phyloP scores from a whole-genome alignment of 2,329 filamentous ascomycete genomes.

The Trichoderma sp. region DNA sequence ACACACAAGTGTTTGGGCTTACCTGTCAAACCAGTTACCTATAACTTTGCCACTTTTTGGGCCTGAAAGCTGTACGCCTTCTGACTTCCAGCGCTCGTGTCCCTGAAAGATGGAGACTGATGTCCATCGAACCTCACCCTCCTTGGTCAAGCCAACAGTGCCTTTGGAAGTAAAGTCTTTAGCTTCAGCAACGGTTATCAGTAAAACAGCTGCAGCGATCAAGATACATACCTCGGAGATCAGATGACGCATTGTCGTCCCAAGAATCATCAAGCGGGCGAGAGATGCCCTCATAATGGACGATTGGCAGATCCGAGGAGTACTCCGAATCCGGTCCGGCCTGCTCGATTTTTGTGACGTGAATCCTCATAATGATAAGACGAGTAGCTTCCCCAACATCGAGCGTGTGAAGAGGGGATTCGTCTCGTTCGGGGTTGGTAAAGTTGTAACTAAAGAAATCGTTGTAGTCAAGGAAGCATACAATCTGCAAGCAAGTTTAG shows the following conservation, averaged over 20 bases:
- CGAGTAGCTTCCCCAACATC: conserved; percentile 65
- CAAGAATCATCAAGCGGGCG: conserved; percentile 61
- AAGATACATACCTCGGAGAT: conserved; percentile 55
- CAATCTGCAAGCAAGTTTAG: conserved; percentile 33
- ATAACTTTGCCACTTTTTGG: conserved; percentile 56
- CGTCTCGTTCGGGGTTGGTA: conserved; percentile 39
- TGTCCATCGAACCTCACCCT: conserved; percentile 75
- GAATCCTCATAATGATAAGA: conserved; percentile 66
- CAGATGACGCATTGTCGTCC: conserved; percentile 68
- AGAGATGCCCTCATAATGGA: conserved; percentile 65
- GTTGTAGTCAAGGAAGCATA: conserved; percentile 62
- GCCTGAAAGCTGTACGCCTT: conserved; percentile 74
- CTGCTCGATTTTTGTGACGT: conserved; percentile 58
- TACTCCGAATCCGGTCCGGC: conserved; percentile 58
- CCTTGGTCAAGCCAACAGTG: conserved; percentile 61
- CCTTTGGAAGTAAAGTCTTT: conserved; percentile 42
- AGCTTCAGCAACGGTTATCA: conserved; percentile 23
- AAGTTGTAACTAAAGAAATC: conserved; percentile 76
- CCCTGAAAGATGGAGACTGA: conserved; percentile 62
- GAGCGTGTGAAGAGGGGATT: conserved; percentile 52
- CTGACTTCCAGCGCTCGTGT: conserved; percentile 72
- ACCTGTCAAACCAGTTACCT: conserved; percentile 78
- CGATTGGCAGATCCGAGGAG: conserved; percentile 58
- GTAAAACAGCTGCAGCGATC: background rate
- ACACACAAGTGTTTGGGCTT: conserved; percentile 24